Base-by-base conservation (phyloP, 2,329 filamentous ascomycete genomes). In the Claviceps arundinis region DNA sequence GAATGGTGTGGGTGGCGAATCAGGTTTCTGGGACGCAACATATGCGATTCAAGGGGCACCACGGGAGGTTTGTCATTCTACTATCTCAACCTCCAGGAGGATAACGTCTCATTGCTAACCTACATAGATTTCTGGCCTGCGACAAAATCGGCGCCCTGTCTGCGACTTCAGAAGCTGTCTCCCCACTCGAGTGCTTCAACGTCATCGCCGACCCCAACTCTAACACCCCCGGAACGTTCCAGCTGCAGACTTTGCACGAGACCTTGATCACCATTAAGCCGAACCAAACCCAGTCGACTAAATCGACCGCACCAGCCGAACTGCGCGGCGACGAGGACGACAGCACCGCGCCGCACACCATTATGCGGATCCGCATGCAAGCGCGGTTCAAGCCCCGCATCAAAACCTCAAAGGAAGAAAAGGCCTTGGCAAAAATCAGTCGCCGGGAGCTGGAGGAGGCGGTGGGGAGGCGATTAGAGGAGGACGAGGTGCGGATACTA, bases 1-100 rank as follows among this genome's bases (percentile, higher is more conserved):
- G 91, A 55, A 90, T 96, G 71, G 93, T 98, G 16, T 98, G 91
- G 87, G 81, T 97, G 57, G 89, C 87, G 55, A 95, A 86, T 60
- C 80, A 78, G 58, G 84, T 96, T 13, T 80, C 84, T 0, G 91
- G 91, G 3, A 91, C 86, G 1, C 87, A 94, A 57, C 76, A 78
- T 37, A 84, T 88, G 59, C 85, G 86, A 53, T 87, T 98, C 67
- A 96, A 95, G 69, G 88, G 89, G 0, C 86, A 91, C 60, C 87
- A 96, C 68, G 90, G 89, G 56, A 85, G 80, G 85, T 48, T 17
- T 19, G 43, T 40, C 26, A 26, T 26, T 26, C 7, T 26, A 26
- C 26, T 19, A 19, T 26, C 7, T 8, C 26, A 26, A 26, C 2
- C 7, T 26, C 26, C 26, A 26, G 26, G 22, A 26, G 26, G 22